These are phyloP conservation scores for Aquilaria sinensis DNA, from an alignment of 345 rosid genomes.

Conservation along the genomic window DNA sequence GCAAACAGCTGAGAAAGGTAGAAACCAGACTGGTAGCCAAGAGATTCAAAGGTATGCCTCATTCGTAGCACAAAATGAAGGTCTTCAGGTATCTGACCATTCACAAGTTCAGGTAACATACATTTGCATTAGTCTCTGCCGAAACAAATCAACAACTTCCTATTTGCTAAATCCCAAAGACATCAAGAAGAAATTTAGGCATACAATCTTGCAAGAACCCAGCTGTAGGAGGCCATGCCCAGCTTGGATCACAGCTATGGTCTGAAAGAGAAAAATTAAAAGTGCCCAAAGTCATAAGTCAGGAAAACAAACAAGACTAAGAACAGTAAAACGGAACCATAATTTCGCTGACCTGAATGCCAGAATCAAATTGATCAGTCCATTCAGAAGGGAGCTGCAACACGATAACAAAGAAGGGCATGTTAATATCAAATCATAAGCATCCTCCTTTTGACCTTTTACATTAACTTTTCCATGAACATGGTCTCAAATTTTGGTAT, in stretches of 20 bases:
- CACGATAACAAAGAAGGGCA: constrained; percentile 18
- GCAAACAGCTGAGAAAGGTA: constrained; percentile 92
- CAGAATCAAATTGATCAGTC: constrained; percentile 99
- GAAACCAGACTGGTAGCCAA: constrained; percentile 90
- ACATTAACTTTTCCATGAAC: constrained; percentile 5
- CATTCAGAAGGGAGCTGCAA: constrained; percentile 97
- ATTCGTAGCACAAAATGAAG: constrained; percentile 95
- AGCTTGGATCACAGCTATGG: constrained; percentile 99
- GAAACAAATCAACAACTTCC: no score
- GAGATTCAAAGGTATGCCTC: constrained; percentile 92
- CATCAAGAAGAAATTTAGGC: constrained; percentile 13
- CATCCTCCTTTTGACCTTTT: constrained; percentile 18
- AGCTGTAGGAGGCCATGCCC: constrained; percentile 93
- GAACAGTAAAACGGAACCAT: constrained; percentile 1
- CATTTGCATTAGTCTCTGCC: no score
- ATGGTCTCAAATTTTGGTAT: not conserved
- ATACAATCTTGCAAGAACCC: constrained; percentile 96
- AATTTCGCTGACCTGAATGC: constrained; percentile 69
- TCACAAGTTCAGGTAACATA: not conserved
- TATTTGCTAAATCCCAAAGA: no score
- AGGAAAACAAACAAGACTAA: not conserved
- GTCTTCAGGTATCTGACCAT: constrained; percentile 84
- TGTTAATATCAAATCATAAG: constrained; percentile 26
- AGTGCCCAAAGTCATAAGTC: constrained; percentile 5
- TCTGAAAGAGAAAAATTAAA: constrained; percentile 36